These are phyloP conservation scores for Fraxinus albicans DNA, from an alignment of 305 asterid genomes.

Conservation along the genomic window DNA sequence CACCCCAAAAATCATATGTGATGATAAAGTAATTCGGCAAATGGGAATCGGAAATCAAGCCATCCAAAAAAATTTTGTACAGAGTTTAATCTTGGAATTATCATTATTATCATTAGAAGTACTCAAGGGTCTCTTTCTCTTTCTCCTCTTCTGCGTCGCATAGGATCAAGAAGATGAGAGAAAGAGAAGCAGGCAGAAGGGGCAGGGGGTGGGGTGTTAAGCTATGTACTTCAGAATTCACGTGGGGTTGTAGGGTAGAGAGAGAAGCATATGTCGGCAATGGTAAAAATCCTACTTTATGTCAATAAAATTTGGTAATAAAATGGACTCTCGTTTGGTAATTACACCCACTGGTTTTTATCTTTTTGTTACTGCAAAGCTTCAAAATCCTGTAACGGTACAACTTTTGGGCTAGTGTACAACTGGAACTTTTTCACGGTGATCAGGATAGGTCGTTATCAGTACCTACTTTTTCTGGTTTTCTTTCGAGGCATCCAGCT, in stretches of 20 bases:
- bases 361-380: constrained; percentile 5
- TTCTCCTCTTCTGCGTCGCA: background rate
- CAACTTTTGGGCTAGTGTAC: constrained; percentile 15
- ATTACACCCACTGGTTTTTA: background rate
- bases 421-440: background rate
- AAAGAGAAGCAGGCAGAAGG: background rate
- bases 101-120: background rate
- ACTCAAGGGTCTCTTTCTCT: background rate
- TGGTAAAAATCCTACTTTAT: constrained; percentile 23
- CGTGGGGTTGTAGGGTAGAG: constrained; percentile 32
- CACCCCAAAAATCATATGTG: background rate
- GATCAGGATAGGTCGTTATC: background rate
- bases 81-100: constrained; percentile 16
- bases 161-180: constrained; percentile 22
- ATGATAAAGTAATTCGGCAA: background rate
- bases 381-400: constrained; percentile 22
- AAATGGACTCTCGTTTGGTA: constrained; percentile 3
- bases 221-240: constrained; percentile 28
- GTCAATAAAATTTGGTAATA: constrained; percentile 23
- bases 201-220: background rate
- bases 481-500: background rate
- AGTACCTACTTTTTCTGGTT: background rate
- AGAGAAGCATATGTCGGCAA: constrained; percentile 32
- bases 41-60: background rate
- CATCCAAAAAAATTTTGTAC: constrained; percentile 25